A percentile compares a stretch with the other conserved stretches of the same genome.
Conservation (phyloP, 257 asterid species). For the Ocimum tenuiflorum region DNA sequence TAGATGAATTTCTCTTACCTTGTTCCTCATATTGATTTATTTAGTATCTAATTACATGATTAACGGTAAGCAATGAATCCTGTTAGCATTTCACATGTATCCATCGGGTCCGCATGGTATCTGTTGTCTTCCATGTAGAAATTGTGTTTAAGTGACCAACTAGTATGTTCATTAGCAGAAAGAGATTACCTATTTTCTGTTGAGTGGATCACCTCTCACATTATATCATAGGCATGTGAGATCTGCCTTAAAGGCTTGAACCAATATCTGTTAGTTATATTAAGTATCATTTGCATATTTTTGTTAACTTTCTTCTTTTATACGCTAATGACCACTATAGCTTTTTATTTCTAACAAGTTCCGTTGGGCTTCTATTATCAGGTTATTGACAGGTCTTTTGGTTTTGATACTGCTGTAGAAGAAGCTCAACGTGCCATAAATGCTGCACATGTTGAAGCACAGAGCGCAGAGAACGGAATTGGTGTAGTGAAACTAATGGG, state of each 20-base stretch:
- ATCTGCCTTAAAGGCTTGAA: slow-evolving; percentile 10
- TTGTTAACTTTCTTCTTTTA: not conserved
- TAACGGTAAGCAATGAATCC: not conserved
- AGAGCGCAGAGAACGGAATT: slow-evolving; percentile 85
- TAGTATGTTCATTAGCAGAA: not conserved
- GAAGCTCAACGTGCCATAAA: slow-evolving; percentile 97
- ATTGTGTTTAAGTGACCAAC: slow-evolving; percentile 5
- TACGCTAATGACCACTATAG: not conserved
- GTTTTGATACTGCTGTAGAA: slow-evolving; percentile 89
- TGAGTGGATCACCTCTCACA: slow-evolving; percentile 15
- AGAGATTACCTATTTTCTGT: not conserved
- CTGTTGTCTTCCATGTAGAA: not conserved
- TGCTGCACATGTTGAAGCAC: slow-evolving; percentile 97
- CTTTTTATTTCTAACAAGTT: slow-evolving; percentile 16
- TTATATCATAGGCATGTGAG: not conserved
- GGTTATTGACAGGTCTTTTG: slow-evolving; percentile 88
- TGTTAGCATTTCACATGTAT: slow-evolving; percentile 12
- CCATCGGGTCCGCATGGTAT: not conserved
- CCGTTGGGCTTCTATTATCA: slow-evolving; percentile 35
- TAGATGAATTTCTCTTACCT: slow-evolving; percentile 1
- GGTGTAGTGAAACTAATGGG: slow-evolving; percentile 97
- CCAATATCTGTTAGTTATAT: not conserved
- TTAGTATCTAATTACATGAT: slow-evolving; percentile 11
- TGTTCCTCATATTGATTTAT: slow-evolving; percentile 1
- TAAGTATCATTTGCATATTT: not conserved